Percentiles rank a stretch among this genome's conserved stretches.
Evolutionary conservation across 2,329 filamentous ascomycete genomes (phyloP).

Genomic region (Cladorrhinum sp.): DNA sequence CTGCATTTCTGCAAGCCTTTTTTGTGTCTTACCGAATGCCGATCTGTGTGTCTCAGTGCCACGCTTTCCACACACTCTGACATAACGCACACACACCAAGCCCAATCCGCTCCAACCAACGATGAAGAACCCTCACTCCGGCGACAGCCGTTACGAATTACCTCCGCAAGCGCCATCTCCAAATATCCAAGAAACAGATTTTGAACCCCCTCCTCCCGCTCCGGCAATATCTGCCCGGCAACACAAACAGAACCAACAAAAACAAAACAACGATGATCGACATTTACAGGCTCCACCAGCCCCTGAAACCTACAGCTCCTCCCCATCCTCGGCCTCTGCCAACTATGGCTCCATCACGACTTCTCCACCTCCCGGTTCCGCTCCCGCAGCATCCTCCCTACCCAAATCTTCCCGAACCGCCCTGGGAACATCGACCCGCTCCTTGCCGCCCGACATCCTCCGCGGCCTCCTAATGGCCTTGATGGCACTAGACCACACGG

Average conservation of each 20-base stretch:
- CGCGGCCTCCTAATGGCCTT: slow-evolving; percentile 44
- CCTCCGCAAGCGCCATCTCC: background rate
- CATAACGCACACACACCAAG: too few species aligned
- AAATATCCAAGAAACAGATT: slow-evolving; percentile 8
- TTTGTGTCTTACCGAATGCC: too few species aligned
- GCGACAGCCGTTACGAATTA: too few species aligned
- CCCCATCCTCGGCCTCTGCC: background rate
- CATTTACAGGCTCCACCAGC: too few species aligned
- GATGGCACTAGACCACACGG: slow-evolving; percentile 45
- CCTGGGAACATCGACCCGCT: too few species aligned
- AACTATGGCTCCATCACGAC: background rate
- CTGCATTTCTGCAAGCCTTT: background rate
- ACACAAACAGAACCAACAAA: background rate
- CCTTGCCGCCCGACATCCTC: slow-evolving; percentile 43
- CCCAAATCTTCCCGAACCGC: slow-evolving; percentile 1
- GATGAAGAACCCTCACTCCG: background rate
- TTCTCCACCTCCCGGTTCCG: background rate
- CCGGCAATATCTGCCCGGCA: too few species aligned
- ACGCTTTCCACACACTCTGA: too few species aligned
- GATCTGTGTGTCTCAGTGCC: background rate
- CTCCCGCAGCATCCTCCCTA: background rate
- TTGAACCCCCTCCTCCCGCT: background rate
- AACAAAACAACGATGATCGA: too few species aligned
- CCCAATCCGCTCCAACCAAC: background rate
- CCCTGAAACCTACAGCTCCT: background rate